Evolutionary conservation across 345 rosid species (phyloP).

Genomic region (Eucalyptus cloeziana): DNA sequence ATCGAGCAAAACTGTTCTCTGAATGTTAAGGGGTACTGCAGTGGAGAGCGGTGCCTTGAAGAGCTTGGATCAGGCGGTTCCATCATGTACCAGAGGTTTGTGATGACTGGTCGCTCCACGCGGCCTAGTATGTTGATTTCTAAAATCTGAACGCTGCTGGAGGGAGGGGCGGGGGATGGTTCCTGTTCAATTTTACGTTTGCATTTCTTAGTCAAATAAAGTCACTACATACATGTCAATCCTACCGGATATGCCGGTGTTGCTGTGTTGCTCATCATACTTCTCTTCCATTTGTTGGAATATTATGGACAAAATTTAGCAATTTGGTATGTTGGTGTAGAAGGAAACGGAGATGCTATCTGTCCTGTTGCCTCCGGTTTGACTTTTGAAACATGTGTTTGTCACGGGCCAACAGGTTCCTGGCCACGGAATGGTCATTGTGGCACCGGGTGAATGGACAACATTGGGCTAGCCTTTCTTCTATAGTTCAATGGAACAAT

Average conservation of each 20-base stretch:
- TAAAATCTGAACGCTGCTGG: slow-evolving; percentile 23
- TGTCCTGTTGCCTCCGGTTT: neutral
- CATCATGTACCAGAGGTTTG: slow-evolving; percentile 44
- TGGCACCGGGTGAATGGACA: no score
- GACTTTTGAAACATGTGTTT: neutral
- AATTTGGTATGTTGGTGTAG: neutral
- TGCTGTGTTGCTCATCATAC: neutral
- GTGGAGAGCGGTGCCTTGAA: slow-evolving; percentile 35
- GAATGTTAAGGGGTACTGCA: slow-evolving; percentile 33
- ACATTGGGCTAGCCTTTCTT: no score
- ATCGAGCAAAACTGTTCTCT: slow-evolving; percentile 7
- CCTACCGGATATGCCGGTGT: neutral
- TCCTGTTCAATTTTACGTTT: neutral
- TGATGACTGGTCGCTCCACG: neutral
- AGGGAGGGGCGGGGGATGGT: slow-evolving; percentile 34
- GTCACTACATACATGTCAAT: neutral
- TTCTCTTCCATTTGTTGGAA: neutral
- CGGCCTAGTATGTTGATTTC: slow-evolving; percentile 44
- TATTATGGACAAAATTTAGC: neutral
- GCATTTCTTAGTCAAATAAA: neutral
- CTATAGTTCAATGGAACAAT: no score
- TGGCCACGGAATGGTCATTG: no score
- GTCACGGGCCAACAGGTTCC: no score
- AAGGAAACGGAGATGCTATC: neutral
- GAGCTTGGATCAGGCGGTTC: slow-evolving; percentile 42